These are phyloP conservation scores for Leccinum subgranulosum DNA, from an alignment of 768 basidiomycete genomes.

Conservation along the genomic window DNA sequence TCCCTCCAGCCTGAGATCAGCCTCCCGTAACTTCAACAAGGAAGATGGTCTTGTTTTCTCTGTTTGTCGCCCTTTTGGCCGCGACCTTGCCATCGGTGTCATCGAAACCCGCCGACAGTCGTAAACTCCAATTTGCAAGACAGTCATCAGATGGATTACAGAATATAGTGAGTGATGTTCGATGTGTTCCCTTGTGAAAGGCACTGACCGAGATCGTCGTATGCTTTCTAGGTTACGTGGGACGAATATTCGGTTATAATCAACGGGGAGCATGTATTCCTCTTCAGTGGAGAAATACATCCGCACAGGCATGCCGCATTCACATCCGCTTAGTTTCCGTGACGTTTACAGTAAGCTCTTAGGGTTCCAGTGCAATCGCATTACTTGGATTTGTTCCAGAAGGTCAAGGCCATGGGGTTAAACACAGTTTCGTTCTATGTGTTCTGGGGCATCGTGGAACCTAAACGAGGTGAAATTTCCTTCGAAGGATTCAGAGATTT, in stretches of 20 bases:
- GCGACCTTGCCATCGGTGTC: slow-evolving; percentile 11
- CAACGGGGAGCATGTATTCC: slow-evolving; percentile 52
- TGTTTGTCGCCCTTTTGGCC: slow-evolving; percentile 11
- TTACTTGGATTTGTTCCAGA: slow-evolving; percentile 54
- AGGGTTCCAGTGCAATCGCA: slow-evolving; percentile 37
- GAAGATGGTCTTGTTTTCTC: slow-evolving; percentile 9
- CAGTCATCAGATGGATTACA: slow-evolving; percentile 15
- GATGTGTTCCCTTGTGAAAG: background rate
- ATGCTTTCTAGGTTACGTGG: slow-evolving; percentile 45
- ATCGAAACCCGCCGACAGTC: slow-evolving; percentile 2
- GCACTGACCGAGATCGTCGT: background rate
- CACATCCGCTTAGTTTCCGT: background rate
- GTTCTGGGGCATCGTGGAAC: slow-evolving; percentile 47
- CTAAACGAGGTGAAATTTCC: slow-evolving; percentile 47
- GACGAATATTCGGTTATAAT: slow-evolving; percentile 59
- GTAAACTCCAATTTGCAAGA: slow-evolving; percentile 15
- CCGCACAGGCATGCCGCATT: slow-evolving; percentile 42
- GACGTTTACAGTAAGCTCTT: background rate
- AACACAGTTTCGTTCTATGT: slow-evolving; percentile 51
- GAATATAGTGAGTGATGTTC: slow-evolving; percentile 8
- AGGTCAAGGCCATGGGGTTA: slow-evolving; percentile 46
- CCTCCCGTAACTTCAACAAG: background rate
- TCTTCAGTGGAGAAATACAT: slow-evolving; percentile 62
- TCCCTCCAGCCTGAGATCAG: background rate
- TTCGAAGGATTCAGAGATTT: slow-evolving; percentile 46